These are phyloP conservation scores for Parathielavia hyrcaniae DNA, from an alignment of 495 filamentous ascomycete species.

Conservation along the genomic window DNA sequence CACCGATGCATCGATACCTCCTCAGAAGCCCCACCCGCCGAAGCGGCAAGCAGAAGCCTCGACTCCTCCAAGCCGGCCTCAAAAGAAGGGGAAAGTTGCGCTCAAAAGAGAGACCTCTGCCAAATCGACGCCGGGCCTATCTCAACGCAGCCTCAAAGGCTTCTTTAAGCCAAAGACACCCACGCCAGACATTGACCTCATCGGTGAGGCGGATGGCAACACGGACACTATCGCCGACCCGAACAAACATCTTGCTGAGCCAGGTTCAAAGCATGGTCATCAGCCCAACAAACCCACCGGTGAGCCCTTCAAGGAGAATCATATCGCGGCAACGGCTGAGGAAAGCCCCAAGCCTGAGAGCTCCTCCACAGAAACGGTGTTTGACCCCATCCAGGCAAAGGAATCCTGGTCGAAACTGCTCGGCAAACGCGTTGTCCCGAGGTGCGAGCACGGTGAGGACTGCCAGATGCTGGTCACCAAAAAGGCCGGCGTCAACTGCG, in stretches of 20 bases:
- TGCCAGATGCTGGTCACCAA: slow-evolving; percentile 76
- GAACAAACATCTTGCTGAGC: not conserved
- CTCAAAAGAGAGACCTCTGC: slow-evolving; percentile 32
- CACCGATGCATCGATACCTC: slow-evolving; percentile 7
- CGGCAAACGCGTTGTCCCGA: slow-evolving; percentile 63
- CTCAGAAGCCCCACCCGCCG: slow-evolving; percentile 21
- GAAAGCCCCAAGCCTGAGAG: not conserved
- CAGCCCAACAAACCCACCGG: not conserved
- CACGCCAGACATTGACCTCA: slow-evolving; percentile 20
- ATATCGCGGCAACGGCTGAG: not conserved
- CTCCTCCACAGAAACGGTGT: slow-evolving; percentile 31
- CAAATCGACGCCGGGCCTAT: slow-evolving; percentile 37
- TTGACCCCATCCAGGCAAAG: slow-evolving; percentile 68
- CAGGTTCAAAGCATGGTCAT: not conserved
- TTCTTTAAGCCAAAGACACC: slow-evolving; percentile 67
- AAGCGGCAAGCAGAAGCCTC: slow-evolving; percentile 33
- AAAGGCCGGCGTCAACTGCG: slow-evolving; percentile 76
- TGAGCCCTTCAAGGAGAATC: not conserved
- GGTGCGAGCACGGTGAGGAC: slow-evolving; percentile 82
- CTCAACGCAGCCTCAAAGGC: slow-evolving; percentile 71
- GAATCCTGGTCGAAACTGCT: slow-evolving; percentile 85
- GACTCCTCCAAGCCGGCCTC: slow-evolving; percentile 26
- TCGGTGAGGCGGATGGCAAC: slow-evolving; percentile 1
- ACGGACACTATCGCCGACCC: not conserved
- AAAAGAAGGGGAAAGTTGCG: slow-evolving; percentile 38